Percentiles rank a stretch among this genome's conserved stretches.
Evolutionary conservation across 176 grass and related monocot genomes (phyloP).

Genomic region (Phyllostachys edulis): DNA sequence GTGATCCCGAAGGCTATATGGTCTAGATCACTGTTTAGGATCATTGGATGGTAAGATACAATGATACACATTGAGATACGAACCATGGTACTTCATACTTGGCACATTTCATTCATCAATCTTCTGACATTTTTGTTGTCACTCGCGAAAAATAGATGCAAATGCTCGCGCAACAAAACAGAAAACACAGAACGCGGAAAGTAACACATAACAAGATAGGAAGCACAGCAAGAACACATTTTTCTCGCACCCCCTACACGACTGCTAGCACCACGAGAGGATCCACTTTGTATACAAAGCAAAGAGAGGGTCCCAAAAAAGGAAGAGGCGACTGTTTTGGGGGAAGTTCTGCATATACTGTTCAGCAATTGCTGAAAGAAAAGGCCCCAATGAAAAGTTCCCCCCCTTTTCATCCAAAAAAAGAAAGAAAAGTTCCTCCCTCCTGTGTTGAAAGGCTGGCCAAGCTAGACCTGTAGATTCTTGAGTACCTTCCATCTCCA

Average conservation of each 20-base stretch:
- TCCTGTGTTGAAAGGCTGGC: slow-evolving; percentile 32
- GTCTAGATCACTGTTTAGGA: too few relatives aligned
- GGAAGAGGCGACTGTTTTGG: background rate
- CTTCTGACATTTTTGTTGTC: too few relatives aligned
- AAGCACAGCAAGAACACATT: background rate
- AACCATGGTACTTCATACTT: background rate
- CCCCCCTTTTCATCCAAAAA: too few relatives aligned
- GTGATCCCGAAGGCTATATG: background rate
- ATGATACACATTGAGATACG: too few relatives aligned
- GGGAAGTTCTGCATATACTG: background rate
- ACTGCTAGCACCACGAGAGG: background rate
- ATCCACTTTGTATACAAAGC: background rate
- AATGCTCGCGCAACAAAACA: background rate
- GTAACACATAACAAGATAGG: background rate
- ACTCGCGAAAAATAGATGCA: background rate
- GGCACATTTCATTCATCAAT: background rate
- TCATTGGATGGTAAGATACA: too few relatives aligned
- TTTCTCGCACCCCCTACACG: background rate
- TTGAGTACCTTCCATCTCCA: slow-evolving; percentile 22
- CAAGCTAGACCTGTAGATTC: slow-evolving; percentile 28
- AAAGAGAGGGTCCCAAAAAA: background rate
- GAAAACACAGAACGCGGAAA: too few relatives aligned
- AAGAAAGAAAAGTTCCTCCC: background rate
- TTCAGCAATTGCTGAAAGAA: background rate
- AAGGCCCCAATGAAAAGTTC: background rate